Percentiles rank a stretch among this genome's conserved stretches.
Evolutionary conservation across 179 eudicot species (phyloP).

Genomic region (Pouteria campechiana): DNA sequence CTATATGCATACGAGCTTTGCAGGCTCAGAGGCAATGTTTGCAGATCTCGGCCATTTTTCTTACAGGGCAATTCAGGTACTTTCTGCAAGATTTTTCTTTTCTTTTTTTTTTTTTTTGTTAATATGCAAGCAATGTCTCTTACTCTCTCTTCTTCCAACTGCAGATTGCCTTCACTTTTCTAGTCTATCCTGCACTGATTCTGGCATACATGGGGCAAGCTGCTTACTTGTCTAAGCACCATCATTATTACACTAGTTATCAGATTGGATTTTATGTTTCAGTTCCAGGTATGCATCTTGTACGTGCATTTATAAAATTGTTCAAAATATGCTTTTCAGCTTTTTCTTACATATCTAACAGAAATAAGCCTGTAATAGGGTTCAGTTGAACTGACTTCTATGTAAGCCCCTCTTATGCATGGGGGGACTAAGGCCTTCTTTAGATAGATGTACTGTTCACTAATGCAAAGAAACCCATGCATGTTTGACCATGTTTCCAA

Average conservation of each 20-base stretch:
- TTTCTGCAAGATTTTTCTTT: neutral
- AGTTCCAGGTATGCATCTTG: conserved; percentile 57
- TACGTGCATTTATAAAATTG: too few relatives aligned
- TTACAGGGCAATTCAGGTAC: conserved; percentile 81
- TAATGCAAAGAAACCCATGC: too few relatives aligned
- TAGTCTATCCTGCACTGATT: conserved; percentile 87
- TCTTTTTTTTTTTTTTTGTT: neutral
- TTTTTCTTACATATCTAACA: too few relatives aligned
- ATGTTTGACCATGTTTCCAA: too few relatives aligned
- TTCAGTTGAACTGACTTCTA: too few relatives aligned
- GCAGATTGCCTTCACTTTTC: conserved; percentile 86
- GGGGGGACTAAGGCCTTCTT: too few relatives aligned
- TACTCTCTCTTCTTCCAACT: conserved; percentile 3
- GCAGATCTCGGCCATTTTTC: conserved; percentile 96
- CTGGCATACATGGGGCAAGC: conserved; percentile 98
- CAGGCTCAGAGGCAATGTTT: conserved; percentile 97
- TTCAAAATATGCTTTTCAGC: too few relatives aligned
- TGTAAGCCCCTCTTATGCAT: too few relatives aligned
- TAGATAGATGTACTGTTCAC: too few relatives aligned
- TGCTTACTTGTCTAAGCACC: conserved; percentile 80
- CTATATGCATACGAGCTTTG: conserved; percentile 7
- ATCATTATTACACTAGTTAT: conserved; percentile 37
- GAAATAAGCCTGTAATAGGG: too few relatives aligned
- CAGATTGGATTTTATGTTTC: conserved; percentile 74
- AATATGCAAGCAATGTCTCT: neutral